phyloP scores from a whole-genome alignment of 441 rosid genomes.

The Corymbia citriodora region DNA sequence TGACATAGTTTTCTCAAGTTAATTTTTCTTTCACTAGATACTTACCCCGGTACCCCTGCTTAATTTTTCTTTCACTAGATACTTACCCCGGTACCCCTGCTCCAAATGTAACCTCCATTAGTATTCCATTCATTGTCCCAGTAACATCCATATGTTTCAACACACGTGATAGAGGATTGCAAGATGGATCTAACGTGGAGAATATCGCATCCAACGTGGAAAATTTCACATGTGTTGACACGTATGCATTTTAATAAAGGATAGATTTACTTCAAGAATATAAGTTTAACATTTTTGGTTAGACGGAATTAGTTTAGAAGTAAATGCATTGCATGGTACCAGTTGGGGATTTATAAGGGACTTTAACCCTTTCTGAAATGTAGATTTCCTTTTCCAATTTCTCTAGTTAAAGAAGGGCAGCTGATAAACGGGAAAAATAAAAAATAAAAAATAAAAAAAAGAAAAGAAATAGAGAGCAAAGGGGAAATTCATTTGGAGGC shows the following conservation, averaged over 20 bases:
- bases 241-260: rapidly evolving
- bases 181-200: rapidly evolving
- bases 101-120: neutral
- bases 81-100: rapidly evolving
- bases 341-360: neutral
- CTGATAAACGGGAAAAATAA: neutral
- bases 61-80: neutral
- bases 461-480: neutral
- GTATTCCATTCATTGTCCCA: rapidly evolving
- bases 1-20: rapidly evolving
- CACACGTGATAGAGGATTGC: rapidly evolving
- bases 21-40: neutral
- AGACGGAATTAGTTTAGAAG: neutral
- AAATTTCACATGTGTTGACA: rapidly evolving
- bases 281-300: rapidly evolving
- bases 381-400: neutral
- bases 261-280: neutral
- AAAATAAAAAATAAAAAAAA: neutral
- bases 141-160: neutral
- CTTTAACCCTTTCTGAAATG: neutral
- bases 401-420: neutral
- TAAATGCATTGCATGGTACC: rapidly evolving
- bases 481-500: neutral
- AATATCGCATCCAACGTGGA: rapidly evolving
- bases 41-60: no score